Base-by-base conservation (phyloP, 306 rosid species). In the Sechiopsis laciniata region DNA sequence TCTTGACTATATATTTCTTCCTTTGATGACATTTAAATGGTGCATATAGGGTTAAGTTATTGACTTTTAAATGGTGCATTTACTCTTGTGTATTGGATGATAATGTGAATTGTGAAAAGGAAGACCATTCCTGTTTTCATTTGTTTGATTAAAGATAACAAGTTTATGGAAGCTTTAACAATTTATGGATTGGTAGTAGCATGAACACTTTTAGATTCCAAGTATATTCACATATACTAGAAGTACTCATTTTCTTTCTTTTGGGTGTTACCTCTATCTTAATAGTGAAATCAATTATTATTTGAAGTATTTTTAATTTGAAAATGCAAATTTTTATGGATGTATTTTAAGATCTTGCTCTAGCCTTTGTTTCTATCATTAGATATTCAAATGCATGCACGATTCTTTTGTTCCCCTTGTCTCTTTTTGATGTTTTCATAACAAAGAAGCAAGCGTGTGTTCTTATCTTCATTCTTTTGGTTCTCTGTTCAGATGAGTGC, bases 401-500 rank as follows among this genome's bases (percentile, higher is more conserved):
- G 42, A 3, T 26, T 15, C 9, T 35, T 35, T 62, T 22, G n/a
- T 10, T 10, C 0, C 0, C 12, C 17, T 21, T 4, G 12, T 58
- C 0, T 0, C 9, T 58, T 21, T 21, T 20, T 5, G 4, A 45
- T 20, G 53, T 69, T 51, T 10, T 26, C 57, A 8, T 69, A 13
- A 22, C 57, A 1, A 46, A 20, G 72, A 78, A 80, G 52, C 65
- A 63, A 74, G 62, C 53, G 60, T 58, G 22, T 69, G 53, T 71
- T 54, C 76, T 10, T 50, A 70, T 80, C 40, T 64, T 57, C 26
- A 59, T 64, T 74, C 56, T 68, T 62, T 45, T 75, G 54, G 63
- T 71, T 87, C 65, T 80, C 50, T 61, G 20, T 80, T 80, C 83
- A 93, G 96, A 90, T 85, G 98, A 86, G 75, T 83, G 78, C 57